A percentile compares a stretch with the other conserved stretches of the same genome.
These are phyloP conservation scores for Fragaria nilgerrensis DNA, from an alignment of 306 rosid species.

Conservation along the genomic window DNA sequence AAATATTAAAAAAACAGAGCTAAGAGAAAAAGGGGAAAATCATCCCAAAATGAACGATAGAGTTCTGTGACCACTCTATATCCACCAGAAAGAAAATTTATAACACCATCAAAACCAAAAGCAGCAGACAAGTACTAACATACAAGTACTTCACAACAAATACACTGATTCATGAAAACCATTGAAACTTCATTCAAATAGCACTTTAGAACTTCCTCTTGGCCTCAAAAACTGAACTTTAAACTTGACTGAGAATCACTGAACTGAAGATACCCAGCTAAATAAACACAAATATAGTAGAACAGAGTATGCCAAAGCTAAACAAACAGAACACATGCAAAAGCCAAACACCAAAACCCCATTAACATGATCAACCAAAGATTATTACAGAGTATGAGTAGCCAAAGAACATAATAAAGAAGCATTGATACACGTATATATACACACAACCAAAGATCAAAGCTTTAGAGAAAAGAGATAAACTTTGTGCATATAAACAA, in stretches of 20 bases:
- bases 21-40: not conserved
- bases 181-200: not conserved
- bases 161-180: slow-evolving; percentile 2
- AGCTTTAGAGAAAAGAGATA: not conserved
- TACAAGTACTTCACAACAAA: not conserved
- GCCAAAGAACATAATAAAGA: not conserved
- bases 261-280: not conserved
- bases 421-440: not conserved
- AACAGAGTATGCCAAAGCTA: not conserved
- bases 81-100: not conserved
- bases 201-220: not conserved
- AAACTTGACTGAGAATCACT: not conserved
- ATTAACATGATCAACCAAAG: not conserved
- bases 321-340: not conserved
- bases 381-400: not conserved
- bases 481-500: not conserved
- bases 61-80: not conserved
- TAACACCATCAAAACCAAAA: not conserved
- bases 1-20: slow-evolving; percentile 6
- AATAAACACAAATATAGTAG: not conserved
- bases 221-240: slow-evolving; percentile 1
- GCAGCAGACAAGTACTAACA: not conserved
- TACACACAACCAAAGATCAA: not conserved
- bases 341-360: not conserved
- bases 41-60: not conserved